phyloP scores from a whole-genome alignment of 257 asterid genomes.

The Lycium ferocissimum region DNA sequence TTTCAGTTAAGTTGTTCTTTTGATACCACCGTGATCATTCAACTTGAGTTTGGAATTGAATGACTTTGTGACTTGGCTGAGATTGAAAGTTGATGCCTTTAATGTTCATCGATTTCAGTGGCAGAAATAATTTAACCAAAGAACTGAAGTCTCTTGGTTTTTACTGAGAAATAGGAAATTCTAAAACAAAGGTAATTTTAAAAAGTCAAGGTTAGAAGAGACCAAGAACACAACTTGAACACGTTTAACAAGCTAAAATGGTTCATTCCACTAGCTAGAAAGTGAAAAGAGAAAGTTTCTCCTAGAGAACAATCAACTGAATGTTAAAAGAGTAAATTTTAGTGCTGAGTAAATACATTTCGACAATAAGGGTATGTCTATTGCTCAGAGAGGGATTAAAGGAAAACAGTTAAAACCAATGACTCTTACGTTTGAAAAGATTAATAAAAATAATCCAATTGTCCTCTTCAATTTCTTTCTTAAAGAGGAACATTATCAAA shows the following conservation, averaged over 20 bases:
- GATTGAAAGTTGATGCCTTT: neutral
- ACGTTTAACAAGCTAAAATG: no score
- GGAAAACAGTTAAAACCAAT: neutral
- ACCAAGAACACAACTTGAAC: neutral
- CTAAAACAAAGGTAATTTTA: no score
- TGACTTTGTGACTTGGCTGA: neutral
- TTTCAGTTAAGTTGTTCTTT: no score
- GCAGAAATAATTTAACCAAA: no score
- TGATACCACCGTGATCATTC: no score
- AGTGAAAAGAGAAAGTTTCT: no score
- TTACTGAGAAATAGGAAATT: no score
- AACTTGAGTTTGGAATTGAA: no score
- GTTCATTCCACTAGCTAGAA: no score
- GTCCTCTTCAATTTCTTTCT: no score
- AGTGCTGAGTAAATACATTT: neutral
- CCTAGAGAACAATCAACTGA: neutral
- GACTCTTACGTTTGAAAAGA: neutral
- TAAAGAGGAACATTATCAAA: no score
- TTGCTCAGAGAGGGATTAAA: neutral
- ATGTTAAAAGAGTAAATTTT: neutral
- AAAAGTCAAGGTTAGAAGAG: neutral
- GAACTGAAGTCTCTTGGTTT: neutral
- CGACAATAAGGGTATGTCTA: neutral
- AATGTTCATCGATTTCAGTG: neutral
- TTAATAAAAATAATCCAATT: no score